phyloP scores from a whole-genome alignment of 2,329 filamentous ascomycete genomes.

The Cadophora luteo-olivacea region DNA sequence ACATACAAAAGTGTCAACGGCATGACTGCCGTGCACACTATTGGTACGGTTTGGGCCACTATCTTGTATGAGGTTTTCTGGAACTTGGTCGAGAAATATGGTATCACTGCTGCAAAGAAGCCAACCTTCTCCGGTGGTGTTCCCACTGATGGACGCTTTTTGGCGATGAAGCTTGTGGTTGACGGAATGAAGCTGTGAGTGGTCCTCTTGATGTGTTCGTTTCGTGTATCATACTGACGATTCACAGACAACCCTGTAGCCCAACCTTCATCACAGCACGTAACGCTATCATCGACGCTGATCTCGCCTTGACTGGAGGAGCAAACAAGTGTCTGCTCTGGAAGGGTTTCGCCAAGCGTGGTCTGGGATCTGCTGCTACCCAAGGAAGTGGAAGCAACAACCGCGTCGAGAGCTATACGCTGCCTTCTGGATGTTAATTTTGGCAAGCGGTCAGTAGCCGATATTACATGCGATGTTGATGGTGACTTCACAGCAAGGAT shows the following conservation, averaged over 20 bases:
- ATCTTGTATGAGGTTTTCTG: slow-evolving; percentile 63
- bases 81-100: slow-evolving; percentile 63
- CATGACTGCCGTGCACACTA: slow-evolving; percentile 51
- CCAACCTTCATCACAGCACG: slow-evolving; percentile 60
- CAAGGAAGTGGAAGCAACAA: slow-evolving; percentile 17
- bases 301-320: slow-evolving; percentile 57
- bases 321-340: slow-evolving; percentile 59
- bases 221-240: background rate
- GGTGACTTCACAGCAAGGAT: no score
- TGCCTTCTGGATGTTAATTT: slow-evolving; percentile 12
- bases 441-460: no score
- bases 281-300: slow-evolving; percentile 62
- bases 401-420: slow-evolving; percentile 22
- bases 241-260: slow-evolving; percentile 57
- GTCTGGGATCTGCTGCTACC: slow-evolving; percentile 49
- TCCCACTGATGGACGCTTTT: slow-evolving; percentile 59
- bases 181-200: slow-evolving; percentile 56
- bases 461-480: background rate
- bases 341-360: slow-evolving; percentile 62
- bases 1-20: slow-evolving; percentile 54
- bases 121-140: slow-evolving; percentile 52
- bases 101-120: slow-evolving; percentile 52
- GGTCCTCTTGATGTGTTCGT: background rate
- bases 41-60: slow-evolving; percentile 59
- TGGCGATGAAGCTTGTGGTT: slow-evolving; percentile 50